Conservation (phyloP, 371 early-diverging fungal species). For the Haplosporangium sp. region DNA sequence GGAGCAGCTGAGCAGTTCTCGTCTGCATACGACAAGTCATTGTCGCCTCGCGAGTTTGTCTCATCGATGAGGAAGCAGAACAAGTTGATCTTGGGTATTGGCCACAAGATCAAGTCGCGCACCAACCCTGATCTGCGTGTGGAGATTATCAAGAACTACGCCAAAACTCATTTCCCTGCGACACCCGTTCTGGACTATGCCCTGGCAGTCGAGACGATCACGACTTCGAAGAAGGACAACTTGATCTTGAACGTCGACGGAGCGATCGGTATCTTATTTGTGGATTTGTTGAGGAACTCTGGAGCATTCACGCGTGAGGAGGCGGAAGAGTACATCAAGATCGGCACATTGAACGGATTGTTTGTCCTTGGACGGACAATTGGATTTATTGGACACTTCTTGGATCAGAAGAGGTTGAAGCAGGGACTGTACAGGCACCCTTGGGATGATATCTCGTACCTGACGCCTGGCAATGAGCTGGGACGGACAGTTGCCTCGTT, state of each 20-base stretch:
- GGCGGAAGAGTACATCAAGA: conserved; percentile 95
- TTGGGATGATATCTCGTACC: conserved; percentile 98
- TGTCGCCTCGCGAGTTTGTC: conserved; percentile 93
- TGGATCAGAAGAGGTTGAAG: conserved; percentile 98
- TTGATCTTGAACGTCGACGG: conserved; percentile 98
- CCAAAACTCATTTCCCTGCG: conserved; percentile 88
- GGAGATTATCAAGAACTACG: conserved; percentile 92
- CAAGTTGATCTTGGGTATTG: conserved; percentile 94
- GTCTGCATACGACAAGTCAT: conserved; percentile 87
- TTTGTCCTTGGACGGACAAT: conserved; percentile 96
- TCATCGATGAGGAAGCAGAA: conserved; percentile 86
- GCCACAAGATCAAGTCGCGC: conserved; percentile 98
- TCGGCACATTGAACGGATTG: conserved; percentile 96
- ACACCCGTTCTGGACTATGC: conserved; percentile 94
- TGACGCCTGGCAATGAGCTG: conserved; percentile 67
- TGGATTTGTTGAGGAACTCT: conserved; percentile 92
- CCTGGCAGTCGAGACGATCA: conserved; percentile 93
- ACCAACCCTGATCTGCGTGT: conserved; percentile 98
- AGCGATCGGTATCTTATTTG: conserved; percentile 95
- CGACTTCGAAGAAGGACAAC: conserved; percentile 98
- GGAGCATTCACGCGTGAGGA: conserved; percentile 95
- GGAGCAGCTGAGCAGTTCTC: conserved; percentile 95
- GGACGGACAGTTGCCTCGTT: conserved; percentile 56
- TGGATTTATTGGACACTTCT: conserved; percentile 96
- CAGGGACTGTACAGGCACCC: conserved; percentile 98